These are phyloP conservation scores for Colletotrichum camelliae DNA, from an alignment of 2,329 filamentous ascomycete species.

Conservation along the genomic window DNA sequence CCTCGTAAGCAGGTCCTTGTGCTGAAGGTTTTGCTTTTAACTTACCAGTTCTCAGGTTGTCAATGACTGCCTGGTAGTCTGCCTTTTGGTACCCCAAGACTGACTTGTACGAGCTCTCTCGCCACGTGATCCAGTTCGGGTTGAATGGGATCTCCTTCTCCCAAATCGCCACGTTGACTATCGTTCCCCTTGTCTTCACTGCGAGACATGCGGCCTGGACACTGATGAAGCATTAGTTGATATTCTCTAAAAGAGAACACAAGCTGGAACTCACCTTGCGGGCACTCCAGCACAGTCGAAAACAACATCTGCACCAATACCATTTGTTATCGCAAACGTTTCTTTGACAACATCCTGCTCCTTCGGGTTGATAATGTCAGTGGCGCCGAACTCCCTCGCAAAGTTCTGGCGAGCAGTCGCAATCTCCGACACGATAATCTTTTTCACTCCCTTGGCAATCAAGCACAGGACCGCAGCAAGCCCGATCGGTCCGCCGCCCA, in stretches of 20 bases:
- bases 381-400: conserved; percentile 58
- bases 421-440: conserved; percentile 64
- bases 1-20: background rate
- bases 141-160: conserved; percentile 27
- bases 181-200: conserved; percentile 26
- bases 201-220: conserved; percentile 26
- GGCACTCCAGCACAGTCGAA: conserved; percentile 30
- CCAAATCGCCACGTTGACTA: conserved; percentile 31
- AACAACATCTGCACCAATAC: conserved; percentile 24
- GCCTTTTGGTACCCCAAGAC: conserved; percentile 24
- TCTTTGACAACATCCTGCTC: conserved; percentile 23
- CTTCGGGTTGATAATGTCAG: conserved; percentile 18
- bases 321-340: conserved; percentile 19
- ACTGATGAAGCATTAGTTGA: background rate
- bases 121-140: conserved; percentile 24
- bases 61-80: conserved; percentile 29
- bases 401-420: conserved; percentile 54
- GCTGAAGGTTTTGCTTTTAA: background rate
- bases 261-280: conserved; percentile 4
- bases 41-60: conserved; percentile 25
- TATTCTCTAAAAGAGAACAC: fast-evolving
- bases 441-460: conserved; percentile 53
- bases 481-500: conserved; percentile 69
- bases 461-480: conserved; percentile 65
- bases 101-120: conserved; percentile 25